Evolutionary conservation across 805 yeast species (phyloP).

Genomic region (Sugiyamaella qingdaonensis): DNA sequence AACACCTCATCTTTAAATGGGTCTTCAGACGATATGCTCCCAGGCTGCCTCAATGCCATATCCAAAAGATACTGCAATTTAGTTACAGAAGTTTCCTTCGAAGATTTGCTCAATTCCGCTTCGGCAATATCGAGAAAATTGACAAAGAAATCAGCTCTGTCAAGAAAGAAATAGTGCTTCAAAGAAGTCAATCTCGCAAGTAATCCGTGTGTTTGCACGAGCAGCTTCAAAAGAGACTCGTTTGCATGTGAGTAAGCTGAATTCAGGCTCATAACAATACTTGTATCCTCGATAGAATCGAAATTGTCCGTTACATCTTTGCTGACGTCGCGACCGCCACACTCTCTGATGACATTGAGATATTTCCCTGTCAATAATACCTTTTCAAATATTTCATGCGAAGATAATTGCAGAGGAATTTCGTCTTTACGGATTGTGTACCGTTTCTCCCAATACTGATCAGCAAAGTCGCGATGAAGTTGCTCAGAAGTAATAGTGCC

Average conservation of each 20-base stretch:
- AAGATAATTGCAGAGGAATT: conserved; percentile 58
- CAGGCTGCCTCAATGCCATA: conserved; percentile 37
- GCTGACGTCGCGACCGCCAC: conserved; percentile 42
- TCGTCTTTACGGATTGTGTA: conserved; percentile 74
- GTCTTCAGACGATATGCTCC: conserved; percentile 35
- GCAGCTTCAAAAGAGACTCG: conserved; percentile 48
- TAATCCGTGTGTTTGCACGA: conserved; percentile 59
- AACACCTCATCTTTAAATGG: conserved; percentile 34
- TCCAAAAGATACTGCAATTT: conserved; percentile 37
- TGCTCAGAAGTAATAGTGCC: conserved; percentile 23
- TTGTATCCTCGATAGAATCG: conserved; percentile 38
- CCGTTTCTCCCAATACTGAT: conserved; percentile 45
- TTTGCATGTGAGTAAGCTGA: conserved; percentile 68
- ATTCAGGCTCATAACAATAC: conserved; percentile 52
- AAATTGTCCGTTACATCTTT: conserved; percentile 31
- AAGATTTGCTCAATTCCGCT: conserved; percentile 48
- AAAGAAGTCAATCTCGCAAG: conserved; percentile 43
- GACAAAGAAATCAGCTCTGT: conserved; percentile 48
- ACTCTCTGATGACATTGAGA: conserved; percentile 63
- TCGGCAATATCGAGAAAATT: conserved; percentile 48
- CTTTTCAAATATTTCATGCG: conserved; percentile 52
- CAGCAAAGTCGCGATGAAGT: conserved; percentile 30
- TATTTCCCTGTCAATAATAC: conserved; percentile 81
- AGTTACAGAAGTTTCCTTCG: conserved; percentile 26
- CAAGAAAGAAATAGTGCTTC: conserved; percentile 55